These are phyloP conservation scores for Comarum palustre DNA, from an alignment of 306 rosid species.

Conservation along the genomic window DNA sequence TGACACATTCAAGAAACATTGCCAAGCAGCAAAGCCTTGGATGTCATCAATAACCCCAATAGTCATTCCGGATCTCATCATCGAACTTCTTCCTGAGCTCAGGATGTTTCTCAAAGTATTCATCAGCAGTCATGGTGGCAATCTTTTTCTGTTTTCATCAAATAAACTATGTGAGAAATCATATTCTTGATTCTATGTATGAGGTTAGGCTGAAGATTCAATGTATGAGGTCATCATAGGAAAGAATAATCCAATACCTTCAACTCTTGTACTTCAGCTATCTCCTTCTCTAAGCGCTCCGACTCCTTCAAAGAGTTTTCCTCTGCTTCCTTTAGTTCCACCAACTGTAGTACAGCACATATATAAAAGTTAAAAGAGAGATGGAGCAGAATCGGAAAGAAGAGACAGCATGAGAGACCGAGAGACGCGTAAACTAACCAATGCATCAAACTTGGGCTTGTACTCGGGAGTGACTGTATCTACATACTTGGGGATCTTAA, in stretches of 20 bases:
- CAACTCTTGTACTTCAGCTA: conserved; percentile 71
- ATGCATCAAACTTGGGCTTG: conserved; percentile 75
- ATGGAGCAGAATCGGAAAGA: background rate
- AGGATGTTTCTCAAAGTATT: conserved; percentile 87
- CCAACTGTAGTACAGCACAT: conserved; percentile 46
- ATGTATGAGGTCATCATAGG: background rate
- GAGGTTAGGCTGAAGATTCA: background rate
- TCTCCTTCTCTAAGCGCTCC: conserved; percentile 87
- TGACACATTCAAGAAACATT: conserved; percentile 34
- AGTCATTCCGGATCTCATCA: conserved; percentile 83
- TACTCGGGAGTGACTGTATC: conserved; percentile 93
- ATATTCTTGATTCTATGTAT: background rate
- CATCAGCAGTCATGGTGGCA: conserved; percentile 91
- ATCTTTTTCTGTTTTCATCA: conserved; percentile 60
- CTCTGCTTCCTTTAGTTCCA: conserved; percentile 93
- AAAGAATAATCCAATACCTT: conserved; percentile 52
- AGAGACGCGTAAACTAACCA: conserved; percentile 35
- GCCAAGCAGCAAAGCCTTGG: conserved; percentile 26
- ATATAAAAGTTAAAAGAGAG: background rate
- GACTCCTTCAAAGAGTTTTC: conserved; percentile 77
- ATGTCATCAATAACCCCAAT: conserved; percentile 82
- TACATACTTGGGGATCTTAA: conserved; percentile 85
- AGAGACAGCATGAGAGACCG: background rate
- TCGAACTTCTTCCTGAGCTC: conserved; percentile 90
- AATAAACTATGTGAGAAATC: conserved; percentile 24